A percentile compares a stretch with the other conserved stretches of the same genome.
phyloP scores from a whole-genome alignment of 1,284 basidiomycete species.

The Farysia itapuensis region DNA sequence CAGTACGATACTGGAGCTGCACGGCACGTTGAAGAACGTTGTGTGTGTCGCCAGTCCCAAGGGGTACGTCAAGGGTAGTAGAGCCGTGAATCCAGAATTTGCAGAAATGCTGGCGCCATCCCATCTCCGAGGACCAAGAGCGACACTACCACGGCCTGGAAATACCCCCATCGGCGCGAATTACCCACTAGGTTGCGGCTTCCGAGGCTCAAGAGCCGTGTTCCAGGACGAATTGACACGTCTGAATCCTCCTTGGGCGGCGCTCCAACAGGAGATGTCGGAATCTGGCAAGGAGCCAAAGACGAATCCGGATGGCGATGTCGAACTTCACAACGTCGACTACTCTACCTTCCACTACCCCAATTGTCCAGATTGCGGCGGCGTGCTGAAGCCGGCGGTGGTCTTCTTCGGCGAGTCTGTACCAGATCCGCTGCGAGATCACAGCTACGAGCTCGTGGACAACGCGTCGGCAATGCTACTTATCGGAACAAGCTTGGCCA shows the following conservation, averaged over 20 bases:
- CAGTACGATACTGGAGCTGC: slow-evolving; percentile 54
- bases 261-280: slow-evolving; percentile 40
- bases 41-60: slow-evolving; percentile 16
- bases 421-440: slow-evolving; percentile 36
- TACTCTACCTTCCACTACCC: slow-evolving; percentile 55
- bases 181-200: slow-evolving; percentile 49
- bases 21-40: slow-evolving; percentile 41
- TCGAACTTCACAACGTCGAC: slow-evolving; percentile 50
- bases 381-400: slow-evolving; percentile 57
- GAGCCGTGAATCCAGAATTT: neutral
- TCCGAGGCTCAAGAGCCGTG: slow-evolving; percentile 40
- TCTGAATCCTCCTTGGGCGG: slow-evolving; percentile 53
- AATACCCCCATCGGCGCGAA: slow-evolving; percentile 32
- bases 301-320: slow-evolving; percentile 59
- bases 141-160: slow-evolving; percentile 13
- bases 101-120: slow-evolving; percentile 14
- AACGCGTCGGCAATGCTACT: slow-evolving; percentile 44
- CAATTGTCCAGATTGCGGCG: slow-evolving; percentile 55
- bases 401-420: slow-evolving; percentile 59
- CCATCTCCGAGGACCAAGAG: slow-evolving; percentile 25
- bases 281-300: slow-evolving; percentile 44
- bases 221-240: slow-evolving; percentile 52
- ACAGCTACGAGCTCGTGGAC: slow-evolving; percentile 33
- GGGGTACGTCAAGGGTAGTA: neutral
- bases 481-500: slow-evolving; percentile 55